Evolutionary conservation across 169 alveolate species (phyloP).

Genomic region (Plasmodium blacklocki): DNA sequence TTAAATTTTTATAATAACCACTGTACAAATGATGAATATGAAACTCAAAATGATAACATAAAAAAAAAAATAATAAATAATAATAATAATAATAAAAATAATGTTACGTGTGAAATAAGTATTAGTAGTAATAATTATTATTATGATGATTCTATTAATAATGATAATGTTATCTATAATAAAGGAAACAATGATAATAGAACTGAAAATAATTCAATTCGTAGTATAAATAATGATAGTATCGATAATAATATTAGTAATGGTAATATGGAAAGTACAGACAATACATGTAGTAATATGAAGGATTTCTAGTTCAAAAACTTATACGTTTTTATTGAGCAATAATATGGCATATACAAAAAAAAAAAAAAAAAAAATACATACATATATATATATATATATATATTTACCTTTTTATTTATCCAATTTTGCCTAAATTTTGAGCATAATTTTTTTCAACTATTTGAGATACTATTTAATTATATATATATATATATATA

Average conservation of each 20-base stretch:
- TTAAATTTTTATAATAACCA: constrained; percentile 8
- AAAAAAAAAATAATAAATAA: too few species aligned
- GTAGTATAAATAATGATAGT: constrained; percentile 19
- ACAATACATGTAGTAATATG: too few species aligned
- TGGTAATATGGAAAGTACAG: constrained; percentile 3
- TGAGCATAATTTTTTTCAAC: too few species aligned
- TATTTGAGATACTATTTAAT: too few species aligned
- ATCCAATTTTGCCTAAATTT: too few species aligned
- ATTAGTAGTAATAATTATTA: constrained; percentile 10
- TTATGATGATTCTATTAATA: constrained; percentile 3
- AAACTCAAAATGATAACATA: not conserved
- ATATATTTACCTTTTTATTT: too few species aligned
- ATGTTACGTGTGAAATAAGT: not conserved
- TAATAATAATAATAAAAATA: constrained; percentile 12
- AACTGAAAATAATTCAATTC: constrained; percentile 21
- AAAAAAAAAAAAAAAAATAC: too few species aligned
- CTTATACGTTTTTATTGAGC: too few species aligned
- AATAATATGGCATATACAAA: too few species aligned
- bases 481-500: too few species aligned
- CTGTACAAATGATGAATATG: constrained; percentile 11
- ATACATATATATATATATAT: too few species aligned
- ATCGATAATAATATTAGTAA: constrained; percentile 16
- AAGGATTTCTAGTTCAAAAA: too few species aligned
- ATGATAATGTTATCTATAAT: not conserved
- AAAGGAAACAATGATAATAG: constrained; percentile 9